Percentiles rank a stretch among this genome's conserved stretches.
Evolutionary conservation across 257 asterid species (phyloP).

Genomic region (Salvia rosmarinus): DNA sequence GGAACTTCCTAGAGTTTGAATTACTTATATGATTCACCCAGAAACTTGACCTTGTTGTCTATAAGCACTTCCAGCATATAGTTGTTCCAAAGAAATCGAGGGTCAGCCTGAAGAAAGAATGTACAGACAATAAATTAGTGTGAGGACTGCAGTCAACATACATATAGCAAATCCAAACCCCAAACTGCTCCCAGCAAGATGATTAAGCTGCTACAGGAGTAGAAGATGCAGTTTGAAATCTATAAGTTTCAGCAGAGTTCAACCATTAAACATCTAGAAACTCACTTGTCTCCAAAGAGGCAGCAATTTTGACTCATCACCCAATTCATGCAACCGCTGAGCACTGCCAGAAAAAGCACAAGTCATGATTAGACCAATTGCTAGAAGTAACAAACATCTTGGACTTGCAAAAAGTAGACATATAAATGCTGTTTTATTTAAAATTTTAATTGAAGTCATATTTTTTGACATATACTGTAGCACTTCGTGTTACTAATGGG

Average conservation of each 20-base stretch:
- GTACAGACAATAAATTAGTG: slow-evolving; percentile 16
- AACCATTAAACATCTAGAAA: slow-evolving; percentile 19
- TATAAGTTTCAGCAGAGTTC: slow-evolving; percentile 17
- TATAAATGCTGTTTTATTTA: neutral
- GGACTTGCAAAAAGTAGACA: neutral
- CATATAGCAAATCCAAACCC: slow-evolving; percentile 22
- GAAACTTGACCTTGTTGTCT: slow-evolving; percentile 77
- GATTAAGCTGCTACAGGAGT: slow-evolving; percentile 10
- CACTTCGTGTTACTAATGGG: slow-evolving; percentile 17
- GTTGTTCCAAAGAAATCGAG: slow-evolving; percentile 97
- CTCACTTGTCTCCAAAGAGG: slow-evolving; percentile 99
- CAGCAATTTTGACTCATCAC: slow-evolving; percentile 89
- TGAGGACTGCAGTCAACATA: slow-evolving; percentile 1
- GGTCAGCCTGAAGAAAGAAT: slow-evolving; percentile 80
- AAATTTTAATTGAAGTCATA: neutral
- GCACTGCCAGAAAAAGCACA: slow-evolving; percentile 57
- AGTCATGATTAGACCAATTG: slow-evolving; percentile 20
- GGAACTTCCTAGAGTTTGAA: slow-evolving; percentile 18
- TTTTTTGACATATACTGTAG: slow-evolving; percentile 5
- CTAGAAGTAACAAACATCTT: slow-evolving; percentile 29
- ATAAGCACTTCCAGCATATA: slow-evolving; percentile 93
- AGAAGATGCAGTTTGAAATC: slow-evolving; percentile 28
- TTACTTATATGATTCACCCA: slow-evolving; percentile 20
- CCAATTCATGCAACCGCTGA: slow-evolving; percentile 88
- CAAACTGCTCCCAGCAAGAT: slow-evolving; percentile 16